Base-by-base conservation (phyloP, 116 monocot species). In the Thalassia testudinum region DNA sequence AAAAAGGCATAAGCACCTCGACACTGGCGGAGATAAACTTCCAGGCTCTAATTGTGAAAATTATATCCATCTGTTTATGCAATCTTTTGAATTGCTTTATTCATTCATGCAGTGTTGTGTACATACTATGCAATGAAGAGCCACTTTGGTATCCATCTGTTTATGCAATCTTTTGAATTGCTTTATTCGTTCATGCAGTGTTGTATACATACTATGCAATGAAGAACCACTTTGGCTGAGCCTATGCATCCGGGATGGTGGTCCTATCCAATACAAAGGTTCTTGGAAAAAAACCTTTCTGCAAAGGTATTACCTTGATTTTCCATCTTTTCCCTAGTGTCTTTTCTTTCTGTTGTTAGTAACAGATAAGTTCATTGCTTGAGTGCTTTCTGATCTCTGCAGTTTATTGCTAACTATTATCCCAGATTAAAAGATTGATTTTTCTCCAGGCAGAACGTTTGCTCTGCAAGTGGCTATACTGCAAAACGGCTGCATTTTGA, bases 201-300 rank as follows among this genome's bases (percentile, higher is more conserved):
- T 95, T 52, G 64, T 95, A 78, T 88, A 82, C 69, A 74, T 81
- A 66, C 44, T 95, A 7, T 87, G 95, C 76, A 95, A 95, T 59
- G 95, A 95, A 61, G 95, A 95, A 59, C 88, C 95, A 19, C 67
- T 95, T 19, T 95, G 95, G 95, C 81, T 95, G 88, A 84, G 52
- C 28, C 71, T 70, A 30, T 88, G 84, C 51, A 76, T 95, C 25
- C 73, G 61, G 66, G 66, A 59, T 44, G 76, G 81, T 1, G 95
- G 95, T 57, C 53, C 47, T 49, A 50, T 95, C 52, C 71, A 76
- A 56, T 95, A 88, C 52, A 81, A 50, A 59, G 77, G 72, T 42
- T 78, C 88, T 40, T 95, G 95, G 95, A 95, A 82, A 73, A 88
- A 57, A 30, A 88, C 95, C 26, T 59, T 69, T 52, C 47, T 95